A percentile compares a stretch with the other conserved stretches of the same genome.
Evolutionary conservation across 208 protist species (phyloP).

Genomic region (Willaertia magna): DNA sequence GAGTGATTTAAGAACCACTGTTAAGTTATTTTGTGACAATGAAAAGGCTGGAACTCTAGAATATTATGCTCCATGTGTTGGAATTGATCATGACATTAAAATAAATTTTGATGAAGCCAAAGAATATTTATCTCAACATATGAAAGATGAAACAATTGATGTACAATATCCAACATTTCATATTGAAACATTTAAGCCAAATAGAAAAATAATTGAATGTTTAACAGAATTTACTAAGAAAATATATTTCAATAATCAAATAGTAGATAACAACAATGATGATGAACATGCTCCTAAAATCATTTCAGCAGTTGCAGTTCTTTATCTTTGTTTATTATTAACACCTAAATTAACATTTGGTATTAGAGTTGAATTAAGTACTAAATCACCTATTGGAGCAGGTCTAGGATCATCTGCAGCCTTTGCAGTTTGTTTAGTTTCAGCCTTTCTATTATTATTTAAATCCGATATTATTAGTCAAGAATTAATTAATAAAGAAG

Average conservation of each 20-base stretch:
- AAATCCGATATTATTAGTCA: not conserved
- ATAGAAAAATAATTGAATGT: too few species aligned
- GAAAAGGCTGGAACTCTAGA: not conserved
- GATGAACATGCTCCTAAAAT: too few species aligned
- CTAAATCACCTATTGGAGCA: conserved; percentile 9
- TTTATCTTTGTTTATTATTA: not conserved
- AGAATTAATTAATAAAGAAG: conserved; percentile 42
- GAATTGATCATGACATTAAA: not conserved
- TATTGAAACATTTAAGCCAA: too few species aligned
- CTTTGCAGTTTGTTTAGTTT: conserved; percentile 5
- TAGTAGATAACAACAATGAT: too few species aligned
- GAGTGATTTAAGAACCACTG: not conserved
- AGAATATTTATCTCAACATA: too few species aligned
- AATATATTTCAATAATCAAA: too few species aligned
- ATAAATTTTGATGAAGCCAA: too few species aligned
- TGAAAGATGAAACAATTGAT: too few species aligned
- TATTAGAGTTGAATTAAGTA: not conserved
- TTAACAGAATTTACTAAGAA: too few species aligned
- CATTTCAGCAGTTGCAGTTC: not conserved
- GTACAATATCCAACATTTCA: too few species aligned
- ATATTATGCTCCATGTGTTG: not conserved
- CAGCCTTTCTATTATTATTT: not conserved
- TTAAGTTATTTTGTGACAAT: not conserved
- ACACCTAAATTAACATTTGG: not conserved
- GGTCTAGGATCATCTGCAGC: conserved; percentile 13